A percentile compares a stretch with the other conserved stretches of the same genome.
These are phyloP conservation scores for Chlorella ohadii DNA, from an alignment of 139 green algal genomes.

Conservation along the genomic window DNA sequence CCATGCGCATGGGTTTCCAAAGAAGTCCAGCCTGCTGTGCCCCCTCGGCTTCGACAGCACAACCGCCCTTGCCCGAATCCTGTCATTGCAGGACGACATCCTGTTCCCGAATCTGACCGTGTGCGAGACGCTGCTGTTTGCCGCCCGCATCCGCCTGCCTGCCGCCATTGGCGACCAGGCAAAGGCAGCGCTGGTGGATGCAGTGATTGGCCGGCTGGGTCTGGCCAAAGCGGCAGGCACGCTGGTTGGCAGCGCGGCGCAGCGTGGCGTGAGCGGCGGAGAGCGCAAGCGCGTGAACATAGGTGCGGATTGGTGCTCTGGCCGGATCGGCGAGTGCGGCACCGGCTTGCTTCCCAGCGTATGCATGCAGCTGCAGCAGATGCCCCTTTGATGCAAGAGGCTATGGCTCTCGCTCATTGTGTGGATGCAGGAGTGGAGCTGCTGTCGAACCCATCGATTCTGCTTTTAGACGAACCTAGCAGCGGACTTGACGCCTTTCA, in stretches of 20 bases:
- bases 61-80: no score
- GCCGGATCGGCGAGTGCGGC: no score
- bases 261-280: conserved; percentile 52
- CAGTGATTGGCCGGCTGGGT: conserved; percentile 51
- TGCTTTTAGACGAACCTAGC: conserved; percentile 70
- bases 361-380: no score
- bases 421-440: conserved; percentile 38
- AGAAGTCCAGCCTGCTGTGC: no score
- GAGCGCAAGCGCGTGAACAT: conserved; percentile 61
- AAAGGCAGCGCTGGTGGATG: conserved; percentile 19
- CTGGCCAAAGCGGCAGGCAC: conserved; percentile 54
- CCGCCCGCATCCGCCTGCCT: conserved; percentile 59
- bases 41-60: no score
- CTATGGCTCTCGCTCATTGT: no score
- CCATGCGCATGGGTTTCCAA: no score
- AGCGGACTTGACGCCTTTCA: conserved; percentile 62
- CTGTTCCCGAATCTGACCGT: conserved; percentile 69
- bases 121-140: conserved; percentile 66
- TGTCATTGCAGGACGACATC: conserved; percentile 64
- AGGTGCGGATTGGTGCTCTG: conserved; percentile 6
- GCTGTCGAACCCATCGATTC: conserved; percentile 46
- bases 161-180: conserved; percentile 24
- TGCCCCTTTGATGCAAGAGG: no score
- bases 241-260: conserved; percentile 47
- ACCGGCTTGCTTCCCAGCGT: no score